These are phyloP conservation scores for Ceratocystis lukuohia DNA, from an alignment of 2,329 filamentous ascomycete genomes.

Conservation along the genomic window DNA sequence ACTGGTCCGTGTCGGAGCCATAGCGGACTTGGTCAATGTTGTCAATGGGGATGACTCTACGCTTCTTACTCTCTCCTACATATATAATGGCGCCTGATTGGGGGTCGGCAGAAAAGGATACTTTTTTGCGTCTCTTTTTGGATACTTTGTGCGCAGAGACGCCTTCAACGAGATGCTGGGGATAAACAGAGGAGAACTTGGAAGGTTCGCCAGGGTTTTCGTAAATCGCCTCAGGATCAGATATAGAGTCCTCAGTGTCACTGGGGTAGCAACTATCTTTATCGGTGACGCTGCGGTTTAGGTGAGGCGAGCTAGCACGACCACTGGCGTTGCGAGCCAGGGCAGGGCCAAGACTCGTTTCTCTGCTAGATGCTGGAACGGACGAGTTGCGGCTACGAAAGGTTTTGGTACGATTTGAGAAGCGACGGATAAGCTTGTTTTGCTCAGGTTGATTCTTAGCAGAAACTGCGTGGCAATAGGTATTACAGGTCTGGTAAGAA, in stretches of 20 bases:
- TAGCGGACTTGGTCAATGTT: conserved; percentile 85
- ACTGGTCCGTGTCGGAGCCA: conserved; percentile 73
- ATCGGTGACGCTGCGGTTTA: conserved; percentile 44
- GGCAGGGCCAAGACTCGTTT: conserved; percentile 79
- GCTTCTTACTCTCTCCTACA: conserved; percentile 40
- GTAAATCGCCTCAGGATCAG: conserved; percentile 32
- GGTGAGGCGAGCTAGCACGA: conserved; percentile 61
- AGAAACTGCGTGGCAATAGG: too few relatives aligned
- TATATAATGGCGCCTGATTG: conserved; percentile 66
- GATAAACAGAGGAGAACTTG: conserved; percentile 53
- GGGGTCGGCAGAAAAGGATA: conserved; percentile 61
- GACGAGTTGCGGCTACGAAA: conserved; percentile 63
- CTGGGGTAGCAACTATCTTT: conserved; percentile 36
- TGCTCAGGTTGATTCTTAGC: conserved; percentile 21
- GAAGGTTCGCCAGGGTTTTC: neutral
- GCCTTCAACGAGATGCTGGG: conserved; percentile 63
- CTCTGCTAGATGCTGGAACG: conserved; percentile 60
- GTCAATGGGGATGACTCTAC: conserved; percentile 84
- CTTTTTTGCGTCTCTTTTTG: conserved; percentile 63
- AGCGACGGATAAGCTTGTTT: conserved; percentile 59
- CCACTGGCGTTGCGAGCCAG: conserved; percentile 80
- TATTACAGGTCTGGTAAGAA: neutral
- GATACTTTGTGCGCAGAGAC: conserved; percentile 71
- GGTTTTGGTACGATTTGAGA: conserved; percentile 68
- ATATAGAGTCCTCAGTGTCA: conserved; percentile 35